Evolutionary conservation across 164 flowering plant genomes (phyloP), one percentile per base, ranked within the genome.

Genomic region (Santalum album): DNA sequence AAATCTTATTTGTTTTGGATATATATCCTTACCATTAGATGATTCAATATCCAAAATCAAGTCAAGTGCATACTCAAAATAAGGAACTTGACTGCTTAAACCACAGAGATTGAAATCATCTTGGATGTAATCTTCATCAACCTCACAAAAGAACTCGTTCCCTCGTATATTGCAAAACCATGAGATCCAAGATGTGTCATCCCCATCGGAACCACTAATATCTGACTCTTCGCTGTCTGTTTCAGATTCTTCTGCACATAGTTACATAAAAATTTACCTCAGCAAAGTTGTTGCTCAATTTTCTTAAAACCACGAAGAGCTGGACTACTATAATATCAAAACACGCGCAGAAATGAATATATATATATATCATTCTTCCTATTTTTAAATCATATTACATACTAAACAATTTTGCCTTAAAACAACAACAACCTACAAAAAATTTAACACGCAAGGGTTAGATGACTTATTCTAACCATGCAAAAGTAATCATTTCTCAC

Each of bases 131-230:
- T 90, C 95, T 67, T 90, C 98, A 59, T 90, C 98, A 59, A 87
- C 92, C 68, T 90, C 98, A 71, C 96, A 90, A 60, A 87, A 85
- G 55, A 87, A 85, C 54, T 87, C 98, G 67, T 90, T 87, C 56
- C 97, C 97, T 53, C 91, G 69, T 75, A 90, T 70, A 58, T 82
- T 82, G 77, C 96, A 90, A 64, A 84, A 89, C 97, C 95, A 89
- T 51, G 95, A 82, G 60, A 89, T 89, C 97, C 97, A 89, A 21
- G 91, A 84, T 40, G 87, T 78, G 67, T 89, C 96, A 46, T 89
- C 95, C 49, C 83, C 96, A 57, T 89, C 95, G 40, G 97, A 86
- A 59, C 92, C 87, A 71, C 95, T 86, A 44, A 86, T 87, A 71
- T 89, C 86, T 19, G 96, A 85, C 66, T 80, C 98, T 59, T 85